A percentile compares a stretch with the other conserved stretches of the same genome.
Conservation (phyloP, 2,329 filamentous ascomycete species). For the Aureobasidium leucospermi region DNA sequence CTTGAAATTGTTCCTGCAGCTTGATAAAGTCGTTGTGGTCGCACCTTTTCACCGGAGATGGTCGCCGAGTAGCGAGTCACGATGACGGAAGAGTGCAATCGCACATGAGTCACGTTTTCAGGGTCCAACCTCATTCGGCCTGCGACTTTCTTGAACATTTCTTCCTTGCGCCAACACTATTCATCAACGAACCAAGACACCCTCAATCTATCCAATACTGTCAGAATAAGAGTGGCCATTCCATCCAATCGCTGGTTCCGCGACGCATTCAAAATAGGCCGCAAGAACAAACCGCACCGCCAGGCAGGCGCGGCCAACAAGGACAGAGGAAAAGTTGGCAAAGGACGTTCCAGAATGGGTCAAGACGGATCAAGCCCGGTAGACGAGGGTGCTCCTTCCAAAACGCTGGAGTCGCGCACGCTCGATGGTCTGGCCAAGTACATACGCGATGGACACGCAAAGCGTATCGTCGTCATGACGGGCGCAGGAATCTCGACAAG, state of each 20-base stretch:
- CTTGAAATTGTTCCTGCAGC: too few species aligned
- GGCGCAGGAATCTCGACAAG: slow-evolving; percentile 81
- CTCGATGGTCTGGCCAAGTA: slow-evolving; percentile 71
- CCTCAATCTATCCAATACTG: neutral
- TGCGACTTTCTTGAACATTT: neutral
- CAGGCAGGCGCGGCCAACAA: slow-evolving; percentile 27
- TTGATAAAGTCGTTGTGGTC: too few species aligned
- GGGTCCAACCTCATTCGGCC: neutral
- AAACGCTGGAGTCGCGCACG: slow-evolving; percentile 60
- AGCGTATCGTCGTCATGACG: slow-evolving; percentile 77
- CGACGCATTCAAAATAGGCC: slow-evolving; percentile 40
- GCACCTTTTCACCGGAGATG: neutral
- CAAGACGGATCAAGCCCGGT: slow-evolving; percentile 68
- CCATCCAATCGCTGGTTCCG: slow-evolving; percentile 8
- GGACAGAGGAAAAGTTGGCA: slow-evolving; percentile 19
- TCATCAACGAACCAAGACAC: neutral
- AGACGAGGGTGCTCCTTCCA: slow-evolving; percentile 56
- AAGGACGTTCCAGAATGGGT: slow-evolving; percentile 59
- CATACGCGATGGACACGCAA: slow-evolving; percentile 61
- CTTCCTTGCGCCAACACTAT: neutral
- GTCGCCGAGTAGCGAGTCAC: neutral
- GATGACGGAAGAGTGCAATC: neutral
- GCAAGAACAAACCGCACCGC: slow-evolving; percentile 41
- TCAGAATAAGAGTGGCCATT: neutral
- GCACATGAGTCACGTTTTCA: neutral